phyloP scores from a whole-genome alignment of 345 rosid genomes.

The Citrus hindsii region DNA sequence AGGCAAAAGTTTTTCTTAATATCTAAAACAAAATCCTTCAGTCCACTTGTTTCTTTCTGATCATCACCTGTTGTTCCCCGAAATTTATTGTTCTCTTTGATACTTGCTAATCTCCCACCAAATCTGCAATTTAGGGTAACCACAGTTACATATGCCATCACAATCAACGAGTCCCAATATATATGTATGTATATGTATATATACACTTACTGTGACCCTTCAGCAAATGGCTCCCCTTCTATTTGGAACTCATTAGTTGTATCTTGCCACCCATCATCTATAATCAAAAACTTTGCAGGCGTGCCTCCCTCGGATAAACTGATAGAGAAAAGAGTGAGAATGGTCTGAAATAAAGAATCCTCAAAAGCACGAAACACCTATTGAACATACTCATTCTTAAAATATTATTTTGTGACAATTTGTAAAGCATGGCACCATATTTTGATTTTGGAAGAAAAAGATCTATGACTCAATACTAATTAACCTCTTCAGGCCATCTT shows the following conservation, averaged over 20 bases:
- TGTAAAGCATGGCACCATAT: neutral
- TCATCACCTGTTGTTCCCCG: slow-evolving; percentile 24
- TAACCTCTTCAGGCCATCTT: slow-evolving; percentile 51
- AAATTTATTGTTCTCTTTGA: slow-evolving; percentile 47
- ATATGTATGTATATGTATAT: no score
- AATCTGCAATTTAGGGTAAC: slow-evolving; percentile 34
- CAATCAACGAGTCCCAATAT: neutral
- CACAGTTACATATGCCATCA: neutral
- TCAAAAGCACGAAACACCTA: neutral
- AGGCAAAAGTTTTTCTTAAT: slow-evolving; percentile 41
- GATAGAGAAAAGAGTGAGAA: neutral
- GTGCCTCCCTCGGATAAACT: slow-evolving; percentile 59
- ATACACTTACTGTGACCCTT: slow-evolving; percentile 48
- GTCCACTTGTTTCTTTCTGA: slow-evolving; percentile 21
- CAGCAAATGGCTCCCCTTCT: slow-evolving; percentile 47
- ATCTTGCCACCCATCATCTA: slow-evolving; percentile 70
- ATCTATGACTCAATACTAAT: slow-evolving; percentile 11
- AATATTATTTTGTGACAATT: no score
- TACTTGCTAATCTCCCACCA: slow-evolving; percentile 49
- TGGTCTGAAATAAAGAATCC: neutral
- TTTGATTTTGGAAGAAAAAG: neutral
- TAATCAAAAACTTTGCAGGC: slow-evolving; percentile 49
- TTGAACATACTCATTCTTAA: neutral
- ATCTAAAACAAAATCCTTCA: slow-evolving; percentile 49
- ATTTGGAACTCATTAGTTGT: slow-evolving; percentile 48